phyloP scores from a whole-genome alignment of 257 asterid genomes.

The Paraleonurus japonicus region DNA sequence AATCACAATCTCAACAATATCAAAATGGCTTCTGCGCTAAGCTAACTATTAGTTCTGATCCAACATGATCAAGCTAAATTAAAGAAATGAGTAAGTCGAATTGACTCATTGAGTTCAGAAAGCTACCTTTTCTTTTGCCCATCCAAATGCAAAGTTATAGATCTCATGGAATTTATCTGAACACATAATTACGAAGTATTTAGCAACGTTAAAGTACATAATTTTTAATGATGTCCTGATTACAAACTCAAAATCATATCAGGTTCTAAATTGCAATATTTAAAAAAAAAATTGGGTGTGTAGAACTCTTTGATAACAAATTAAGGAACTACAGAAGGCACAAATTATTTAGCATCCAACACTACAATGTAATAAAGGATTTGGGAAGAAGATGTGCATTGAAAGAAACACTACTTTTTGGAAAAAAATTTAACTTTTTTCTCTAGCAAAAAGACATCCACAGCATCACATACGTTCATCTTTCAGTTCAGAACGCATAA shows the following conservation, averaged over 20 bases:
- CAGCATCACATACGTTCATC: constrained; percentile 84
- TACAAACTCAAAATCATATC: neutral
- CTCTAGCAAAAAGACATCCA: constrained; percentile 23
- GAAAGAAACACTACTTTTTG: constrained; percentile 8
- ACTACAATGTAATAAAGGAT: constrained; percentile 9
- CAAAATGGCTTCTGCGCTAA: neutral
- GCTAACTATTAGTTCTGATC: constrained; percentile 8
- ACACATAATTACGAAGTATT: constrained; percentile 22
- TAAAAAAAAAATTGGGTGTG: constrained; percentile 1
- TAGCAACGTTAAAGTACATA: constrained; percentile 6
- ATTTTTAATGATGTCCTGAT: neutral
- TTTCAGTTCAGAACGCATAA: constrained; percentile 92
- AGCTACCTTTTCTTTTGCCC: constrained; percentile 99
- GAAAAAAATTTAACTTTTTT: neutral
- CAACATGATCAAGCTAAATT: constrained; percentile 17
- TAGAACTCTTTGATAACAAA: neutral
- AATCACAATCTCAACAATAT: neutral
- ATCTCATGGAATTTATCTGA: constrained; percentile 90
- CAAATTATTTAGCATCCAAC: constrained; percentile 12
- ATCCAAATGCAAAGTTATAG: constrained; percentile 94
- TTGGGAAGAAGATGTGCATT: neutral
- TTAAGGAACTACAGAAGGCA: constrained; percentile 2
- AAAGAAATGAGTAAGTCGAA: neutral
- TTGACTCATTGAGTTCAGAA: constrained; percentile 14
- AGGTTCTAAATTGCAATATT: neutral